Evolutionary conservation across 805 yeast genomes (phyloP).

Genomic region (Candida nitratophila): DNA sequence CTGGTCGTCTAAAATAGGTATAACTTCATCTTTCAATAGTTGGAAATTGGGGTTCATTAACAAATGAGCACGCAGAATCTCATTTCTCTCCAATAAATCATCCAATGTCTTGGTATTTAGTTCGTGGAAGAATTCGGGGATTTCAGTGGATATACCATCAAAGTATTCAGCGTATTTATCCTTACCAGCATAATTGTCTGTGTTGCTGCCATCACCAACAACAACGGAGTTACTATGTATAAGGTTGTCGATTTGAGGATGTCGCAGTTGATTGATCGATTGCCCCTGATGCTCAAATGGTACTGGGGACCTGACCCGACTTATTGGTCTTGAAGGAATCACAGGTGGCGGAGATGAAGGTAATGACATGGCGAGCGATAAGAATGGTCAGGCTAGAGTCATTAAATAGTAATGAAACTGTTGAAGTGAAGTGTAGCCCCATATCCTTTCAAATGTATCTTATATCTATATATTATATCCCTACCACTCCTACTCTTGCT

Average conservation of each 20-base stretch:
- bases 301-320: background rate
- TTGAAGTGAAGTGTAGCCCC: no score
- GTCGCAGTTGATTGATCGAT: background rate
- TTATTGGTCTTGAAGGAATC: background rate
- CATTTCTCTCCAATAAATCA: slow-evolving; percentile 10
- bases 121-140: slow-evolving; percentile 18
- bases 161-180: no score
- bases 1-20: slow-evolving; percentile 30
- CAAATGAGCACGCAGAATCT: slow-evolving; percentile 14
- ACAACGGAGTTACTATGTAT: no score
- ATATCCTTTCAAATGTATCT: no score
- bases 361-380: no score
- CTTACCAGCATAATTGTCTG: background rate
- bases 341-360: background rate
- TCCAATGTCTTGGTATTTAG: slow-evolving; percentile 15
- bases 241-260: background rate
- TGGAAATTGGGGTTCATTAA: slow-evolving; percentile 8
- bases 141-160: background rate
- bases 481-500: no score
- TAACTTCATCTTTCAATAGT: slow-evolving; percentile 10
- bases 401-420: no score
- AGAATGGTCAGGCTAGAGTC: no score
- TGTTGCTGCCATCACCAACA: background rate
- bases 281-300: no score
- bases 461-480: no score